Conservation (phyloP, 768 basidiomycete species). For the Hygrocybe coccinea region DNA sequence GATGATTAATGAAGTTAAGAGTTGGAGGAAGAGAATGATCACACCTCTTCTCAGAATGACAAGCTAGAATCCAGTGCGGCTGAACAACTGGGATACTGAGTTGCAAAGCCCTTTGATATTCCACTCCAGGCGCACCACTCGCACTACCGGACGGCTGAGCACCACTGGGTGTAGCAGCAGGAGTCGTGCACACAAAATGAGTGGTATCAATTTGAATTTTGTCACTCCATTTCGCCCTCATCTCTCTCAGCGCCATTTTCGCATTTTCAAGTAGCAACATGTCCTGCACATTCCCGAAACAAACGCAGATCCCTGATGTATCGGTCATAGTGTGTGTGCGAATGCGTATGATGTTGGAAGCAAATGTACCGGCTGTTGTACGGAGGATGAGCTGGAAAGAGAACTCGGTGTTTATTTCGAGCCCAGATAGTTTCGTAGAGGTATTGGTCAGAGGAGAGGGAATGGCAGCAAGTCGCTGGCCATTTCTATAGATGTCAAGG, state of each 20-base stretch:
- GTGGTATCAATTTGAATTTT: constrained; percentile 97
- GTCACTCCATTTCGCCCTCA: constrained; percentile 88
- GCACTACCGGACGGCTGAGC: constrained; percentile 51
- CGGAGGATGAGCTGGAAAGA: constrained; percentile 91
- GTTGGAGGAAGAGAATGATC: constrained; percentile 17
- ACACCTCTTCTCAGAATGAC: constrained; percentile 78
- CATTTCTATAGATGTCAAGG: constrained; percentile 90
- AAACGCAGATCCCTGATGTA: constrained; percentile 90
- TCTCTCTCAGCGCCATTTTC: constrained; percentile 73
- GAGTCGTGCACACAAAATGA: constrained; percentile 94
- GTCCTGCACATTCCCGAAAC: constrained; percentile 89
- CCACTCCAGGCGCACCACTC: constrained; percentile 64
- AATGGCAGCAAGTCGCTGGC: constrained; percentile 80
- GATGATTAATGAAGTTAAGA: background rate
- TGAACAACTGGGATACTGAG: constrained; percentile 92
- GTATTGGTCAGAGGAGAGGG: constrained; percentile 79
- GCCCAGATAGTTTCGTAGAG: constrained; percentile 80
- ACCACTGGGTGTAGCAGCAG: constrained; percentile 60
- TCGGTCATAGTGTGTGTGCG: constrained; percentile 93
- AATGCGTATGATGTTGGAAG: constrained; percentile 76
- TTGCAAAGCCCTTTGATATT: constrained; percentile 93
- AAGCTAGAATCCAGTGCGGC: constrained; percentile 92
- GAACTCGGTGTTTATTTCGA: constrained; percentile 80
- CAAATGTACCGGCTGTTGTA: constrained; percentile 87
- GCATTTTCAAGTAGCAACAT: constrained; percentile 69